Conservation (phyloP, 2,329 filamentous ascomycete genomes). For the Aspergillus pseudoglaucus region DNA sequence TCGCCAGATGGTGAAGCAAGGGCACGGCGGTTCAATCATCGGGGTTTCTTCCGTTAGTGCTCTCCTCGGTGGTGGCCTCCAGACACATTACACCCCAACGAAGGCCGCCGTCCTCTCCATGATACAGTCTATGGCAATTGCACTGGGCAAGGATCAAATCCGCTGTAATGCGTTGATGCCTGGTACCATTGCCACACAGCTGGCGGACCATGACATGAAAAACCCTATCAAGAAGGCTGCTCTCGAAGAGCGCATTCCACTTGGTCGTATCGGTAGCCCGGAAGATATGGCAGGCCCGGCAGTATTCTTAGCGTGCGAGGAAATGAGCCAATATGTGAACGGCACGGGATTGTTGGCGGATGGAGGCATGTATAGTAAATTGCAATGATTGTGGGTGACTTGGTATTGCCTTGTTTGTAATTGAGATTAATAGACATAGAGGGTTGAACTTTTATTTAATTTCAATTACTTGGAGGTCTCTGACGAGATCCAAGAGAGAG, state of each 20-base stretch:
- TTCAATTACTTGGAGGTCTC: too few relatives aligned
- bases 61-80: constrained; percentile 54
- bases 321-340: constrained; percentile 17
- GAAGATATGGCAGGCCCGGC: constrained; percentile 68
- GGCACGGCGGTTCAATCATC: constrained; percentile 24
- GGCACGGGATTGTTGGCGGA: constrained; percentile 13
- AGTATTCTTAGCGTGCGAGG: constrained; percentile 15
- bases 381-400: constrained; percentile 6
- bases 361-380: constrained; percentile 16
- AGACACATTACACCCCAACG: constrained; percentile 77
- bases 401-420: too few relatives aligned
- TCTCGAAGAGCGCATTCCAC: constrained; percentile 65
- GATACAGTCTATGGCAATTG: constrained; percentile 73
- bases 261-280: constrained; percentile 61
- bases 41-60: constrained; percentile 26
- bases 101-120: constrained; percentile 71
- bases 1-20: constrained; percentile 20
- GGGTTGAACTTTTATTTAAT: too few relatives aligned
- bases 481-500: too few relatives aligned
- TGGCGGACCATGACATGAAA: constrained; percentile 72
- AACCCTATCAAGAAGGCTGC: constrained; percentile 40
- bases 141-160: constrained; percentile 65
- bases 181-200: constrained; percentile 70
- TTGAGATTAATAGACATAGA: too few relatives aligned
- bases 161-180: constrained; percentile 74